Evolutionary conservation across 192 early-diverging fungal genomes (phyloP).

Genomic region (Entomortierella parvispora): DNA sequence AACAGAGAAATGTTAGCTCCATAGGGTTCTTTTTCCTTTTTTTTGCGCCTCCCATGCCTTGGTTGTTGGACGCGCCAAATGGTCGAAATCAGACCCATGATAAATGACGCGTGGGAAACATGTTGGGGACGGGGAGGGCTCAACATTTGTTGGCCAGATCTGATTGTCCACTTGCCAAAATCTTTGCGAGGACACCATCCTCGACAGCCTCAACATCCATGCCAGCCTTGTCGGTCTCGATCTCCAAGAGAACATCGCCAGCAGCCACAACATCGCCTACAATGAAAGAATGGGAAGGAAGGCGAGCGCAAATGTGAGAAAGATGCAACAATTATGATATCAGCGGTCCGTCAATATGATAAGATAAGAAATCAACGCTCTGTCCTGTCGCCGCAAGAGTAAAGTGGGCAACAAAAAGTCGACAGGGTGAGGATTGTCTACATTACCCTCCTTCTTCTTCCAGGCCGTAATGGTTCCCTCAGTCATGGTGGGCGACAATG

Average conservation of each 20-base stretch:
- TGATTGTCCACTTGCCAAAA: slow-evolving; percentile 67
- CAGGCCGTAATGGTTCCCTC: slow-evolving; percentile 93
- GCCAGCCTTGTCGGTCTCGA: slow-evolving; percentile 98
- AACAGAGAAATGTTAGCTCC: background rate
- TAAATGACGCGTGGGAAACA: slow-evolving; percentile 12
- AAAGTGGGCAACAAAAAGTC: background rate
- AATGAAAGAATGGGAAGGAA: background rate
- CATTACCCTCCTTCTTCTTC: slow-evolving; percentile 83
- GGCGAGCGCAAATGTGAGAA: slow-evolving; percentile 1
- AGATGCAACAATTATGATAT: too few species aligned
- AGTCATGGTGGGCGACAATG: slow-evolving; percentile 97
- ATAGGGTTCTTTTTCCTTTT: background rate
- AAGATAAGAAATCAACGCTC: background rate
- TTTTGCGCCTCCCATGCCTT: too few species aligned
- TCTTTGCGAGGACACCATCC: slow-evolving; percentile 95
- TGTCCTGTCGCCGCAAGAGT: background rate
- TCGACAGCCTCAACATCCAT: slow-evolving; percentile 99
- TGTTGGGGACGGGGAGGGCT: background rate
- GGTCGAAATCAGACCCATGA: background rate
- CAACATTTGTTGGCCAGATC: background rate
- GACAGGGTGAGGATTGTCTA: background rate
- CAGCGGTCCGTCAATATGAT: background rate
- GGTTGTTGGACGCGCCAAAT: too few species aligned
- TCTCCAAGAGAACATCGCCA: slow-evolving; percentile 94
- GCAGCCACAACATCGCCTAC: slow-evolving; percentile 87